phyloP scores from a whole-genome alignment of 768 basidiomycete species.

The Leccinum barrowsii region DNA sequence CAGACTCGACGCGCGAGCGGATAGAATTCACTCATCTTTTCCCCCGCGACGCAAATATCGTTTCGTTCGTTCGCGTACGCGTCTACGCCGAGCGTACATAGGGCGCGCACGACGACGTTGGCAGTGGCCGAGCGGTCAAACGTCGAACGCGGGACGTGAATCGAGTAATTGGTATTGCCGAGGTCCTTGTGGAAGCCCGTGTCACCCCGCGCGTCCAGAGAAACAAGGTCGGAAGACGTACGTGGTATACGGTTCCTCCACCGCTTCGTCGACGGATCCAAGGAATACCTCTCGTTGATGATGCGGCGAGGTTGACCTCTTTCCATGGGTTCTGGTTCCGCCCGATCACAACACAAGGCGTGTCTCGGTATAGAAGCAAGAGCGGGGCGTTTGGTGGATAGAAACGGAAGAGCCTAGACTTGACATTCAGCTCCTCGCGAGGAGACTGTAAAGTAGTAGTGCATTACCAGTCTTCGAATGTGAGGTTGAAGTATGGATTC shows the following conservation, averaged over 20 bases:
- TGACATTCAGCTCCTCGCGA: constrained; percentile 22
- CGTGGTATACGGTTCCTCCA: constrained; percentile 96
- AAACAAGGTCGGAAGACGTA: constrained; percentile 36
- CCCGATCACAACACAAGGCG: constrained; percentile 89
- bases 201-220: neutral
- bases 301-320: constrained; percentile 75
- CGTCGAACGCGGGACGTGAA: constrained; percentile 76
- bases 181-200: constrained; percentile 60
- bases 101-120: constrained; percentile 70
- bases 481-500: constrained; percentile 86
- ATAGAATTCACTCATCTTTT: constrained; percentile 75
- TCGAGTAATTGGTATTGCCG: constrained; percentile 96
- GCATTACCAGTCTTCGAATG: constrained; percentile 84
- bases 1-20: neutral
- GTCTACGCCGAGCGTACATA: constrained; percentile 69
- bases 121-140: constrained; percentile 83
- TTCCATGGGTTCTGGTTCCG: constrained; percentile 99
- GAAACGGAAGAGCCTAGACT: constrained; percentile 73
- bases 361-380: constrained; percentile 83
- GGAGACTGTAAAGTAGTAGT: constrained; percentile 12
- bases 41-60: constrained; percentile 78
- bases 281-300: constrained; percentile 54
- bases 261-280: constrained; percentile 86
- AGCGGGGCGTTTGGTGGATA: constrained; percentile 63
- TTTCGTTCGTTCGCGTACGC: constrained; percentile 87